Evolutionary conservation across 2,329 filamentous ascomycete genomes (phyloP), one percentile per base, ranked within the genome.

Genomic region (Magnaporthiopsis rhizophila): DNA sequence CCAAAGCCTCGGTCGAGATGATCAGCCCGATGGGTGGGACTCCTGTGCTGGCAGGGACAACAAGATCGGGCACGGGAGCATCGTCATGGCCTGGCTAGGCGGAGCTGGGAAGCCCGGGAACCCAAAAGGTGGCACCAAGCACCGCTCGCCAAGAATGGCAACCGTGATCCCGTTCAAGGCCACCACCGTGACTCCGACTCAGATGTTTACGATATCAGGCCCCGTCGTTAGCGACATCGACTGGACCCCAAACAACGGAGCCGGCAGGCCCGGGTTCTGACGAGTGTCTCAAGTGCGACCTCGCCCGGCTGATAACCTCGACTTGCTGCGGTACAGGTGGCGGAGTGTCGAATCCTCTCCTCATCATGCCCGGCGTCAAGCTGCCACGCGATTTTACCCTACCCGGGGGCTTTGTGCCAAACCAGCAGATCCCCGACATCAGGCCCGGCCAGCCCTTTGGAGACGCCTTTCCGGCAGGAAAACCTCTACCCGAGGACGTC

Each of bases 1-100:
- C 65, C 9, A 64, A 62, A 24, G 65, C 63, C 24, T 34, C 61
- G 30, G 26, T 24, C 11, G 36, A 65, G 53, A 65, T 65, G 65
- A 34, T 66, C 28, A 58, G 62, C 59, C 58, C 24, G 3, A 4
- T 7, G 11, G 50, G 50, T 28, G 28, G 15, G 12, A 21, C 36
- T 21, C 24, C 26, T 32, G 21, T 30, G 13, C n/a, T 53, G n/a
- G 21, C 12, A 13, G n/a, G 26, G 34, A 62, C 8, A 56, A 62
- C 45, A 26, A 30, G 32, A 53, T 28, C 26, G 45, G 45, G 12
- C 57, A 53, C n/a, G 21, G 15, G 12, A 21, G 26, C 15, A 28
- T 57, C 24, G 50, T 57, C 21, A 30, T 60, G 58, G 58, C 58
- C 26, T 60, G 58, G 58, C 11, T 60, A 11, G 58, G 58, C 26